Evolutionary conservation across 768 basidiomycete species (phyloP), one percentile per base, ranked within the genome.

Genomic region (Termitomyces bulborhizus): DNA sequence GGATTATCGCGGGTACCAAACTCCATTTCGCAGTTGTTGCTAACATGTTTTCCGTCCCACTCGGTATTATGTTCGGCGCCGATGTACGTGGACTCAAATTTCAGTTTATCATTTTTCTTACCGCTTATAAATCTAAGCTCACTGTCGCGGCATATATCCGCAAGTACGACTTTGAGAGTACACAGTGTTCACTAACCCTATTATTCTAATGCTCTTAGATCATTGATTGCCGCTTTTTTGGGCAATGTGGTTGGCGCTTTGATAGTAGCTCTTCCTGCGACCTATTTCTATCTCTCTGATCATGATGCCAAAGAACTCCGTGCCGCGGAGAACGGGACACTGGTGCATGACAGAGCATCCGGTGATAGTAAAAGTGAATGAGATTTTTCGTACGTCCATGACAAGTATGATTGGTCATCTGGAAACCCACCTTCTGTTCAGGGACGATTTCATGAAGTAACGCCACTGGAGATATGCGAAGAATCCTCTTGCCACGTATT

Each of bases 11-110:
- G 26, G 12, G 21, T 3, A 36, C 4, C 49, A 32, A 27, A 40
- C 6, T 37, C 9, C 24, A 21, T 37, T 54, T 46, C 29, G 11
- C 13, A 63, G 62, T 63, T 24, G 58, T 63, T 13, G 87, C 87
- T 18, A 89, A 89, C 64, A 88, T 89, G 87, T 88, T 83, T 66
- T 86, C 81, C 3, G 69, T 89, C 7, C 85, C 85, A 0, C 66
- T 88, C 37, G 77, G 85, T 8, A 87, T 89, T 34, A 82, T 88
- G 78, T 82, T 88, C 62, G 78, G 82, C 24, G 83, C 85, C 27
- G 68, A 81, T 49, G 86, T 86, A 65, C 61, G 83, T 69, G n/a
- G 24, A 32, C 15, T 11, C 13, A 46, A 16, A 16, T 32, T 32
- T 8, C 12, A 15, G 12, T n/a, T 4, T 26, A 18, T 31, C 31